phyloP scores from a whole-genome alignment of 805 yeast species.

The Suhomyces pyralidae region DNA sequence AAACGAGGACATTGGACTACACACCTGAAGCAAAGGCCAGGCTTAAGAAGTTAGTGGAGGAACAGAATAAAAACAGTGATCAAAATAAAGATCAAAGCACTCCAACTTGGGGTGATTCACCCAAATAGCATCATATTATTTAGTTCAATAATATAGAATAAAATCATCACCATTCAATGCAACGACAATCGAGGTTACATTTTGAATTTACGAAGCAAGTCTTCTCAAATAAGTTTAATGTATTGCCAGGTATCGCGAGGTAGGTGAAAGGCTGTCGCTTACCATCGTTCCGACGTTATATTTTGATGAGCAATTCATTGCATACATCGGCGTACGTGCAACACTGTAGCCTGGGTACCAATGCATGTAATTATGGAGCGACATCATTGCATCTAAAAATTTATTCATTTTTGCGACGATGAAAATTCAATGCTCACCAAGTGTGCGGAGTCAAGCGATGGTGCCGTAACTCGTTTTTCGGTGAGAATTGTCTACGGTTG shows the following conservation, averaged over 20 bases:
- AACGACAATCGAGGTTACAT: neutral
- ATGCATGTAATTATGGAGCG: neutral
- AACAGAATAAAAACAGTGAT: slow-evolving; percentile 8
- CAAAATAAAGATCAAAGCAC: neutral
- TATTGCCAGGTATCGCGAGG: neutral
- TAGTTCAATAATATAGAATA: neutral
- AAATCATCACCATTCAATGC: neutral
- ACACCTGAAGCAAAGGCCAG: slow-evolving; percentile 43
- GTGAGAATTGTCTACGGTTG: neutral
- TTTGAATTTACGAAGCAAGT: neutral
- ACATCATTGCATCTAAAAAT: neutral
- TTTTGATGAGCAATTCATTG: neutral
- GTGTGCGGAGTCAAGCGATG: neutral
- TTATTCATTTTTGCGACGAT: neutral
- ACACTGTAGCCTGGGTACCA: neutral
- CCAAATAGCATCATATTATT: neutral
- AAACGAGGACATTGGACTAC: slow-evolving; percentile 37
- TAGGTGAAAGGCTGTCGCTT: neutral
- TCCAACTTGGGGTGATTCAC: neutral
- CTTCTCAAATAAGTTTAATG: neutral
- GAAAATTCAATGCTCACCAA: neutral
- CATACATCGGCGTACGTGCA: neutral
- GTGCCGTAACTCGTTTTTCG: neutral
- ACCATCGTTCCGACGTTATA: neutral
- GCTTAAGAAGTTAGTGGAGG: slow-evolving; percentile 22